These are phyloP conservation scores for Aspergillus fumigatiaffinis DNA, from an alignment of 2,329 filamentous ascomycete species.

Conservation along the genomic window DNA sequence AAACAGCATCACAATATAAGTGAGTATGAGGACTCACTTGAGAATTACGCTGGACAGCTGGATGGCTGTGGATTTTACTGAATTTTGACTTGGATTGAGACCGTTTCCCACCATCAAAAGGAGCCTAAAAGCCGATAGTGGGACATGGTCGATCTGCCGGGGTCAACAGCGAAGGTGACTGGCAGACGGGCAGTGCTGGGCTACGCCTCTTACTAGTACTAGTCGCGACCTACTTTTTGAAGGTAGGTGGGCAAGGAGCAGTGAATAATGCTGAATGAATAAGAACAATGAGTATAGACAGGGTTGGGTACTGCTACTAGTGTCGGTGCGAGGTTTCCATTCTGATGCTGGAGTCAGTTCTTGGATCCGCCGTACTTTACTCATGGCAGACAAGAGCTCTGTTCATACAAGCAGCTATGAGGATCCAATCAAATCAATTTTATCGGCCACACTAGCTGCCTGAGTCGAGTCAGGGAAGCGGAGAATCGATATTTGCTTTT, in stretches of 20 bases:
- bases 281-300: not conserved
- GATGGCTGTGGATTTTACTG: not conserved
- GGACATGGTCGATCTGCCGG: not conserved
- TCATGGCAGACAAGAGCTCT: too few species aligned
- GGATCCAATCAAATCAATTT: too few species aligned
- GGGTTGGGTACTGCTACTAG: not conserved
- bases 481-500: not conserved
- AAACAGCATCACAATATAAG: not conserved
- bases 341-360: not conserved
- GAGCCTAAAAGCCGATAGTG: not conserved
- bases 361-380: too few species aligned
- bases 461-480: not conserved
- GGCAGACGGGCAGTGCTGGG: not conserved
- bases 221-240: too few species aligned
- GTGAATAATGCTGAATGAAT: not conserved
- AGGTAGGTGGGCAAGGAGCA: not conserved
- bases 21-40: not conserved
- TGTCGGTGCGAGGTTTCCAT: not conserved
- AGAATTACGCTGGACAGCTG: not conserved
- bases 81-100: not conserved
- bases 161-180: constrained; percentile 4
- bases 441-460: not conserved
- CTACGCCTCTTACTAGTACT: not conserved
- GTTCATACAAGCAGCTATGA: too few species aligned
- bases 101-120: not conserved